A percentile compares a stretch with the other conserved stretches of the same genome.
These are phyloP conservation scores for Serendipita sp. DNA, from an alignment of 768 basidiomycete species.

Conservation along the genomic window DNA sequence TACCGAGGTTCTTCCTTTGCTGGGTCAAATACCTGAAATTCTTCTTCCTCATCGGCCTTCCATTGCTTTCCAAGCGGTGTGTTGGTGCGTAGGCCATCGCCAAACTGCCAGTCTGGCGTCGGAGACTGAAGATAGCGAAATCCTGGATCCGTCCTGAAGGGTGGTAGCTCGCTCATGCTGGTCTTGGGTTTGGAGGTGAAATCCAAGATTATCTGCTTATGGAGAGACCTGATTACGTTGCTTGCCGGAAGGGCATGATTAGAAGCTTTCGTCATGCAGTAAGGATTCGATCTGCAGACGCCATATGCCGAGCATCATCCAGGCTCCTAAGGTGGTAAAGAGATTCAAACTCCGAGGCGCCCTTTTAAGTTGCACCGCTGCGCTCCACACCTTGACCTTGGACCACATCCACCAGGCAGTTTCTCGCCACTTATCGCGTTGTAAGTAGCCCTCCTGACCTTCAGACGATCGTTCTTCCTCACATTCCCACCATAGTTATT, in stretches of 20 bases:
- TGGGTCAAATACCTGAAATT: background rate
- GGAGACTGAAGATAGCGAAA: slow-evolving; percentile 4
- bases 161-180: background rate
- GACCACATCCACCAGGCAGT: background rate
- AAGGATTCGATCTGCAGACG: too few species aligned
- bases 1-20: background rate
- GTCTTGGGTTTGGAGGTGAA: too few species aligned
- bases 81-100: background rate
- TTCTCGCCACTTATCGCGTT: background rate
- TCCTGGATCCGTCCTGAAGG: background rate
- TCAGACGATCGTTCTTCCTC: background rate
- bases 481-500: background rate
- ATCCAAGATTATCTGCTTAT: too few species aligned
- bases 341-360: background rate
- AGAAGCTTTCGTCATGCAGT: too few species aligned
- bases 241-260: too few species aligned
- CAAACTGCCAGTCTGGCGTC: slow-evolving; percentile 8
- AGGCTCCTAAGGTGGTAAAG: too few species aligned
- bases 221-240: too few species aligned
- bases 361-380: background rate
- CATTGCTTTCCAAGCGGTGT: background rate
- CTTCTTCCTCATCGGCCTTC: background rate
- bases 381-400: background rate
- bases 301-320: too few species aligned
- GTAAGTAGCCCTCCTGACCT: background rate